Evolutionary conservation across 2,329 filamentous ascomycete species (phyloP).

Genomic region (Aspergillus sp.): DNA sequence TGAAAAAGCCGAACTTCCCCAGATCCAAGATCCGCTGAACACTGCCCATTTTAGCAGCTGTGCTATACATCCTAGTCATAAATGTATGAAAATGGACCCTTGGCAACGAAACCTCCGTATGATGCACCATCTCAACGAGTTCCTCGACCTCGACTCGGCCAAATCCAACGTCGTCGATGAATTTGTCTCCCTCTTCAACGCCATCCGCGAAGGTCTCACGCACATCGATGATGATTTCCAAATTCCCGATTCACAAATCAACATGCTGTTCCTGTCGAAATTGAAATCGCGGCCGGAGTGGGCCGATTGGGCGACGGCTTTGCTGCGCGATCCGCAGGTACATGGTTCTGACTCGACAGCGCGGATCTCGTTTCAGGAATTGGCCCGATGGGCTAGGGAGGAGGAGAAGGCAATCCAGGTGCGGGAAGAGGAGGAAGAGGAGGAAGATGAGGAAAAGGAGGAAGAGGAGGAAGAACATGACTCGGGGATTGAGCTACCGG

Average conservation of each 20-base stretch:
- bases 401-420: conserved; percentile 12
- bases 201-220: conserved; percentile 20
- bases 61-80: not conserved
- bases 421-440: not conserved
- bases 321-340: conserved; percentile 19
- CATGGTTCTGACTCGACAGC: conserved; percentile 12
- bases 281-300: conserved; percentile 19
- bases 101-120: conserved; percentile 21
- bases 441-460: conserved; percentile 1
- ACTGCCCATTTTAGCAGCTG: not conserved
- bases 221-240: conserved; percentile 19
- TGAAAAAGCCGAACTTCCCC: not conserved
- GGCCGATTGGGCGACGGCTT: conserved; percentile 18
- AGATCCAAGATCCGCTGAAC: not conserved
- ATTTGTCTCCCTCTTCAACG: conserved; percentile 22
- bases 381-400: conserved; percentile 16
- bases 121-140: conserved; percentile 22
- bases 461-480: not conserved
- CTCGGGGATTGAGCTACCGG: not conserved
- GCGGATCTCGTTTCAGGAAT: conserved; percentile 16
- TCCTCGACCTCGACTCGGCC: conserved; percentile 20
- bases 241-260: conserved; percentile 20
- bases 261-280: conserved; percentile 20
- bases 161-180: conserved; percentile 19
- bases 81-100: conserved; percentile 11